Evolutionary conservation across 495 filamentous ascomycete genomes (phyloP).

Genomic region (Jackrogersella minutella): DNA sequence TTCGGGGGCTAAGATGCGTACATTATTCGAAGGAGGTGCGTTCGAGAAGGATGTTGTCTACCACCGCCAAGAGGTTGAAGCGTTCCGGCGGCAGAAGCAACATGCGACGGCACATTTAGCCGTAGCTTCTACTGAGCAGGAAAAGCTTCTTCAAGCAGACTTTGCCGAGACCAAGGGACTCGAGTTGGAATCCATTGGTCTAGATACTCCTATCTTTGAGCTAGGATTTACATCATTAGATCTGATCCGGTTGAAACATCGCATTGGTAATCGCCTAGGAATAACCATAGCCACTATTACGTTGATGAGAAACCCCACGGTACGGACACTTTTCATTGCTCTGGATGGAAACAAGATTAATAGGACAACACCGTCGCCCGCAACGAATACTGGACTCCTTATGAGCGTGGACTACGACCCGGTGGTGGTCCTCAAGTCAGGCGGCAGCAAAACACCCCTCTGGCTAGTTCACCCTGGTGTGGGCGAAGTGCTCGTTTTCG

Average conservation of each 20-base stretch:
- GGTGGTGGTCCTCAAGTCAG: conserved; percentile 53
- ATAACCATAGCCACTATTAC: conserved; percentile 41
- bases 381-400: not conserved
- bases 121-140: conserved; percentile 3
- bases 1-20: conserved; percentile 52
- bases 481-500: conserved; percentile 65
- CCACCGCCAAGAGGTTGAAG: conserved; percentile 2
- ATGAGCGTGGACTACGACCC: conserved; percentile 52
- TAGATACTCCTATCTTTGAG: conserved; percentile 37
- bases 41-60: conserved; percentile 40
- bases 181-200: conserved; percentile 21
- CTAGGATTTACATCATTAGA: conserved; percentile 25
- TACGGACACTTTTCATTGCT: conserved; percentile 41
- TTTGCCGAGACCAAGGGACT: conserved; percentile 20
- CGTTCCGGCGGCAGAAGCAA: conserved; percentile 10
- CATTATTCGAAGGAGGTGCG: conserved; percentile 44
- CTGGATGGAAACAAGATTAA: conserved; percentile 23
- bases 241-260: conserved; percentile 43
- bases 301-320: conserved; percentile 48
- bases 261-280: conserved; percentile 17
- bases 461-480: conserved; percentile 67
- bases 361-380: conserved; percentile 29
- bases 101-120: not conserved
- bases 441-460: conserved; percentile 59
- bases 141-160: conserved; percentile 22